Conservation (phyloP, 1,139 yeast genomes). For the Geotrichum klebahnii region DNA sequence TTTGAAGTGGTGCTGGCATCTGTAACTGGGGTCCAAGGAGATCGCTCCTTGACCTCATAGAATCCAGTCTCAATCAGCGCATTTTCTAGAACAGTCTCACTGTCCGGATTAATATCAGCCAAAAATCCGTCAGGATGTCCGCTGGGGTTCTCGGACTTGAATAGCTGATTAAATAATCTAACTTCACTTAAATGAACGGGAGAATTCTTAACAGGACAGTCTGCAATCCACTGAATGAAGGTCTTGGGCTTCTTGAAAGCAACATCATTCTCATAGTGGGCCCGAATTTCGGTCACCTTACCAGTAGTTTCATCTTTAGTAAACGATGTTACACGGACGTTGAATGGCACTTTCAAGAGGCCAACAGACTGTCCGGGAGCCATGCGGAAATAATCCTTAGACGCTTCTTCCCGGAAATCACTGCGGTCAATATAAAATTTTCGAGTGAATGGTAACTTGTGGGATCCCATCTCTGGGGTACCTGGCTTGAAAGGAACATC, state of each 20-base stretch:
- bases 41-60: slow-evolving; percentile 57
- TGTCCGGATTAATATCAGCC: slow-evolving; percentile 73
- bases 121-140: slow-evolving; percentile 84
- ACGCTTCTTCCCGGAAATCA: slow-evolving; percentile 72
- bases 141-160: slow-evolving; percentile 87
- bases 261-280: slow-evolving; percentile 68
- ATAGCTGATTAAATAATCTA: slow-evolving; percentile 81
- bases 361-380: slow-evolving; percentile 96
- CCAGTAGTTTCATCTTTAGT: slow-evolving; percentile 60
- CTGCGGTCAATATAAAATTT: slow-evolving; percentile 75
- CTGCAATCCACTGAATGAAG: slow-evolving; percentile 94
- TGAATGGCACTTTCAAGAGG: slow-evolving; percentile 85
- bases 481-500: slow-evolving; percentile 91
- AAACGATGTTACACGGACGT: slow-evolving; percentile 65
- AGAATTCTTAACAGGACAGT: slow-evolving; percentile 53
- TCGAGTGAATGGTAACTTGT: slow-evolving; percentile 73
- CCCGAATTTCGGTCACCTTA: slow-evolving; percentile 63
- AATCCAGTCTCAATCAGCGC: slow-evolving; percentile 82
- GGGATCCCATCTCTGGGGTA: slow-evolving; percentile 63
- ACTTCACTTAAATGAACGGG: slow-evolving; percentile 69
- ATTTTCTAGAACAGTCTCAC: slow-evolving; percentile 61
- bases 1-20: slow-evolving; percentile 28
- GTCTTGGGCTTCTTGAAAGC: slow-evolving; percentile 80
- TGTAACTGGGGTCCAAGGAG: slow-evolving; percentile 63
- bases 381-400: slow-evolving; percentile 71